Evolutionary conservation across 106 monocot genomes (phyloP).

Genomic region (Allium fistulosum): DNA sequence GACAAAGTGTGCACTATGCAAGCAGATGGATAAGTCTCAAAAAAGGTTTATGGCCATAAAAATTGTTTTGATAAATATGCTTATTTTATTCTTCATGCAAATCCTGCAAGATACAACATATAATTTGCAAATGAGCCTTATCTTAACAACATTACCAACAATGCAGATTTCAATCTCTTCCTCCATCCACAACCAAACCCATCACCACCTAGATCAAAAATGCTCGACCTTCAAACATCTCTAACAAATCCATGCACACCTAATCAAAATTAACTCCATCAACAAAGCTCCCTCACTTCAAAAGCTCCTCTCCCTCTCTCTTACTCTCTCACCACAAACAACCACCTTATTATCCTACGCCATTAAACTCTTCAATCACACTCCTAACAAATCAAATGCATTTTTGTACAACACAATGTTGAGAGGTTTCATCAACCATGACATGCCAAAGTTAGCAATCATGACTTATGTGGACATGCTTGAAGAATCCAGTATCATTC

Average conservation of each 20-base stretch:
- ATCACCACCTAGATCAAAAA: neutral
- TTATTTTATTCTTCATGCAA: too few species aligned
- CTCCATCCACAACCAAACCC: neutral
- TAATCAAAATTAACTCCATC: constrained; percentile 15
- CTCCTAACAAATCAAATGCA: constrained; percentile 3
- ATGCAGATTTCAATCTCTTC: neutral
- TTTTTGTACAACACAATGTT: constrained; percentile 12
- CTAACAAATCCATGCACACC: constrained; percentile 21
- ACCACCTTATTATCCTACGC: constrained; percentile 7
- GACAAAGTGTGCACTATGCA: too few species aligned
- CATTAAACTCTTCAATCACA: constrained; percentile 11
- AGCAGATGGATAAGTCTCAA: too few species aligned
- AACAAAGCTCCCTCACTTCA: constrained; percentile 3
- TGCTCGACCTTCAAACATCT: constrained; percentile 19
- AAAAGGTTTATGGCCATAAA: too few species aligned
- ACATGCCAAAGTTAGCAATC: constrained; percentile 6
- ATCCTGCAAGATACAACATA: too few species aligned
- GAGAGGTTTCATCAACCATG: constrained; percentile 7
- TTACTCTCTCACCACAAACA: constrained; percentile 6
- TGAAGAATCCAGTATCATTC: neutral
- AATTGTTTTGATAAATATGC: too few species aligned
- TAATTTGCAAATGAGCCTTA: too few species aligned
- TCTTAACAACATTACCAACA: neutral
- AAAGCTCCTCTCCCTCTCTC: constrained; percentile 12
- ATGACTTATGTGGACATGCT: constrained; percentile 12